Percentiles rank a stretch among this genome's conserved stretches.
These are phyloP conservation scores for Adenanthera pavonina DNA, from an alignment of 306 rosid species.

Conservation along the genomic window DNA sequence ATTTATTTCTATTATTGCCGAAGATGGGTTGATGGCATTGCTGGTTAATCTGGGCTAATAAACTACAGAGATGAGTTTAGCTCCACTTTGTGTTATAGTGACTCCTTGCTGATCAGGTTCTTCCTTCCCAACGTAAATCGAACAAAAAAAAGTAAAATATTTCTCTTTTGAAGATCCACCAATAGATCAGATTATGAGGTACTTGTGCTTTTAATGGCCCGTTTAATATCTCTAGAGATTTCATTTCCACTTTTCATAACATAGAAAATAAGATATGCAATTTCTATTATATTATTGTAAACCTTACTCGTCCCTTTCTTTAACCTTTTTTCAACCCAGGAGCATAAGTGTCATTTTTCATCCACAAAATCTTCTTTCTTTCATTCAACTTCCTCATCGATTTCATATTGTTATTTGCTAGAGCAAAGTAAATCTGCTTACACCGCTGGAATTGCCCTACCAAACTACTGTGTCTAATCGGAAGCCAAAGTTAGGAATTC, in stretches of 20 bases:
- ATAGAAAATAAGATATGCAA: too few species aligned
- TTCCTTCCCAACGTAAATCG: neutral
- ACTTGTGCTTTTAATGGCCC: neutral
- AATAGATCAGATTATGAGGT: neutral
- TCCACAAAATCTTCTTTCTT: too few species aligned
- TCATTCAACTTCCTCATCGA: too few species aligned
- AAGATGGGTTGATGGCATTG: neutral
- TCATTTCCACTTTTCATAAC: too few species aligned
- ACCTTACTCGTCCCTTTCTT: too few species aligned
- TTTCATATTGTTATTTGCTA: too few species aligned
- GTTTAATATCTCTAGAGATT: too few species aligned
- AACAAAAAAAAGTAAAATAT: neutral
- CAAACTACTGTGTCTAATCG: neutral
- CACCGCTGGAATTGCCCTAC: neutral
- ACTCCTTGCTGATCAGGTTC: neutral
- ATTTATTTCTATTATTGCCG: neutral
- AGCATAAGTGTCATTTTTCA: too few species aligned
- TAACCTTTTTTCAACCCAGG: too few species aligned
- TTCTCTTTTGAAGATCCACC: neutral
- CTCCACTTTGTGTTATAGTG: slow-evolving; percentile 19
- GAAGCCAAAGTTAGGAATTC: slow-evolving; percentile 7
- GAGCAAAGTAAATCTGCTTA: slow-evolving; percentile 7
- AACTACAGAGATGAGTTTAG: slow-evolving; percentile 8
- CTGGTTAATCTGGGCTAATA: neutral
- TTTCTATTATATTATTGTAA: too few species aligned